Conservation (phyloP, 768 basidiomycete species). For the Tylopilus rubrobrunneus region DNA sequence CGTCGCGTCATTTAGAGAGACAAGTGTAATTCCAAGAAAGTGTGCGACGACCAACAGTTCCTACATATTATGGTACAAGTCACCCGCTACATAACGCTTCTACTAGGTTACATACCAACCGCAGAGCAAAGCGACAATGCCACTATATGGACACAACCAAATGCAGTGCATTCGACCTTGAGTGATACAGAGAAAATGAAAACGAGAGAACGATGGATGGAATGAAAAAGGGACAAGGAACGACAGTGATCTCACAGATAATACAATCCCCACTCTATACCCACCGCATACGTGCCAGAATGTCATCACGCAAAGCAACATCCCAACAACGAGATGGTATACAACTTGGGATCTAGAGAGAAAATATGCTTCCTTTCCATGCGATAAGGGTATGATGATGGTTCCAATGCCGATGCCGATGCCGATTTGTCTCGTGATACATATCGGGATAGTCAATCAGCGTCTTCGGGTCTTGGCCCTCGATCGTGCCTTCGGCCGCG, state of each 20-base stretch:
- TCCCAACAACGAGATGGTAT: slow-evolving; percentile 9
- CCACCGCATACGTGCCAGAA: slow-evolving; percentile 3
- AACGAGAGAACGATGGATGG: slow-evolving; percentile 1
- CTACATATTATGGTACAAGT: slow-evolving; percentile 25
- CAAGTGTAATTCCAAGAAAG: slow-evolving; percentile 19
- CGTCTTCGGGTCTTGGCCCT: slow-evolving; percentile 28
- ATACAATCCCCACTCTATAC: slow-evolving; percentile 16
- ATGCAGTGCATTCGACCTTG: slow-evolving; percentile 2
- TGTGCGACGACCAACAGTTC: slow-evolving; percentile 3
- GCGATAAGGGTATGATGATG: slow-evolving; percentile 21
- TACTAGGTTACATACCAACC: slow-evolving; percentile 19
- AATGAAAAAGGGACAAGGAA: slow-evolving; percentile 5
- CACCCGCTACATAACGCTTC: slow-evolving; percentile 2
- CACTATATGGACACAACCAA: slow-evolving; percentile 9
- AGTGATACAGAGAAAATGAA: slow-evolving; percentile 18
- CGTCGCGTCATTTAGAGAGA: slow-evolving; percentile 16
- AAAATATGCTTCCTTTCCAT: slow-evolving; percentile 18
- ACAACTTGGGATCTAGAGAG: slow-evolving; percentile 23
- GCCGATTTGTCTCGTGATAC: slow-evolving; percentile 10
- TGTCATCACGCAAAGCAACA: slow-evolving; percentile 1
- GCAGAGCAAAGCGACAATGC: slow-evolving; percentile 20
- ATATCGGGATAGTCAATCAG: slow-evolving; percentile 16
- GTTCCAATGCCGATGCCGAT: slow-evolving; percentile 17
- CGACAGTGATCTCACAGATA: slow-evolving; percentile 5
- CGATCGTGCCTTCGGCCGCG: slow-evolving; percentile 31